Conservation (phyloP, 345 rosid species). For the Sapria himalayana region DNA sequence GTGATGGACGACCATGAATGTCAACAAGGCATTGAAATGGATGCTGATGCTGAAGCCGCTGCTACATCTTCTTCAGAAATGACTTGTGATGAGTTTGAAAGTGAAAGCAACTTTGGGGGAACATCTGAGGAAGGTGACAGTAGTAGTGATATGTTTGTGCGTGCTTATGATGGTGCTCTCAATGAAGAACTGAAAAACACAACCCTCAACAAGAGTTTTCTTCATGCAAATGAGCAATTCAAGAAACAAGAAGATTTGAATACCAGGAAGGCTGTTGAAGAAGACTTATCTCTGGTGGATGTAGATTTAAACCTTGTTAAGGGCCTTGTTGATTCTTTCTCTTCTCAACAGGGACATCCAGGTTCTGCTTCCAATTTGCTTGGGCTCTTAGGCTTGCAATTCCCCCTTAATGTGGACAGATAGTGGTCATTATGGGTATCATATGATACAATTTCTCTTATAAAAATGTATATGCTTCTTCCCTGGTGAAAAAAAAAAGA, state of each 20-base stretch:
- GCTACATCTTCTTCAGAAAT: constrained; percentile 49
- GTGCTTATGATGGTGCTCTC: constrained; percentile 49
- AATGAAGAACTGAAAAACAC: constrained; percentile 43
- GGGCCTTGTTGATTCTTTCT: constrained; percentile 59
- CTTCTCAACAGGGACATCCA: constrained; percentile 83
- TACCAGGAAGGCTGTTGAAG: constrained; percentile 25
- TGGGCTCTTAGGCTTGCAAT: constrained; percentile 63
- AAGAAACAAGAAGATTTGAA: constrained; percentile 39
- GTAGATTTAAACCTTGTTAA: constrained; percentile 76
- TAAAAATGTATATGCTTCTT: background rate
- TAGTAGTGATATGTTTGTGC: constrained; percentile 36
- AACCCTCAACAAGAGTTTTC: constrained; percentile 43
- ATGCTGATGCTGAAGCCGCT: constrained; percentile 31
- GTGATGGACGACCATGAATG: constrained; percentile 25
- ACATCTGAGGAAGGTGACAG: constrained; percentile 25
- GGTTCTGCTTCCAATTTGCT: constrained; percentile 83
- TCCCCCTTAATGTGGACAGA: constrained; percentile 32
- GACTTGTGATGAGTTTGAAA: too few relatives aligned
- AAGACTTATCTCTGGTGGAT: constrained; percentile 49
- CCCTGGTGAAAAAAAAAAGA: too few relatives aligned
- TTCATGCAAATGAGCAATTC: constrained; percentile 29
- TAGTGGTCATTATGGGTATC: background rate
- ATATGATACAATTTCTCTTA: background rate
- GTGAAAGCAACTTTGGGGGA: constrained; percentile 13
- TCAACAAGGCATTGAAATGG: constrained; percentile 13